Evolutionary conservation across 768 basidiomycete species (phyloP).

Genomic region (Podaxis sp.): DNA sequence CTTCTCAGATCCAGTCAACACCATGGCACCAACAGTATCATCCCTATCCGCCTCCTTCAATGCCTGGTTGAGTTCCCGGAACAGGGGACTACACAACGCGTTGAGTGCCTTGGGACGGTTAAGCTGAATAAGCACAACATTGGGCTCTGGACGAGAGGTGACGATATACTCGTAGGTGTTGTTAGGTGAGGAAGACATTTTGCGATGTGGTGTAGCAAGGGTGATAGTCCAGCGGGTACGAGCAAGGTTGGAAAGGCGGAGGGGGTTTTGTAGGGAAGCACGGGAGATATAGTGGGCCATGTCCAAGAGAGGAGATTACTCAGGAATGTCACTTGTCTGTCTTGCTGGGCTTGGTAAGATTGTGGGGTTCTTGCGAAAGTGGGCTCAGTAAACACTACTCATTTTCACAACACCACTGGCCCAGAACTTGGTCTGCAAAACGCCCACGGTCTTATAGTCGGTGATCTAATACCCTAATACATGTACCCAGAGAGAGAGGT

Average conservation of each 20-base stretch:
- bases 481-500: neutral
- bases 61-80: conserved; percentile 78
- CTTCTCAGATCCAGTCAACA: conserved; percentile 87
- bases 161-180: conserved; percentile 59
- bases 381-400: neutral
- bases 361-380: neutral
- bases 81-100: conserved; percentile 77
- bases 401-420: neutral
- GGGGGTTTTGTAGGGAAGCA: conserved; percentile 9
- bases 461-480: neutral
- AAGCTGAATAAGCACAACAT: conserved; percentile 76
- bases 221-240: conserved; percentile 8
- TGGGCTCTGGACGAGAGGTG: conserved; percentile 60
- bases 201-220: conserved; percentile 23
- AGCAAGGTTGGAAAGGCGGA: conserved; percentile 1
- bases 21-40: conserved; percentile 71
- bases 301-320: neutral
- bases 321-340: neutral
- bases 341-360: neutral
- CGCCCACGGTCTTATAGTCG: neutral
- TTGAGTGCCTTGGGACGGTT: conserved; percentile 91
- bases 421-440: neutral
- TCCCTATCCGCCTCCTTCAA: conserved; percentile 69
- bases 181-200: conserved; percentile 41
- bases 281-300: conserved; percentile 22